These are phyloP conservation scores for Rutstroemia sp. DNA, from an alignment of 2,329 filamentous ascomycete genomes.

Conservation along the genomic window DNA sequence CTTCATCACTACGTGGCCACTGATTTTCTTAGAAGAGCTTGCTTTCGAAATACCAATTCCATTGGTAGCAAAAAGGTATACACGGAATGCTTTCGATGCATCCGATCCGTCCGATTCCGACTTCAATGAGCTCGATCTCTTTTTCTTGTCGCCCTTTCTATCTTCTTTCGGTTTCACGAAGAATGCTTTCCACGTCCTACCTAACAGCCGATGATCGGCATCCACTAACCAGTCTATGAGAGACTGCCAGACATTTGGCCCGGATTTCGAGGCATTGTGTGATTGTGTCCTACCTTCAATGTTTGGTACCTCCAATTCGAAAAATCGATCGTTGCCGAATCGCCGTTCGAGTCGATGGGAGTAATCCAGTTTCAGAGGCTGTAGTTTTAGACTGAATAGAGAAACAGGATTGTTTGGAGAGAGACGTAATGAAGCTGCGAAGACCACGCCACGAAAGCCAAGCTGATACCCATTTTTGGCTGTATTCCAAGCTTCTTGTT, in stretches of 20 bases:
- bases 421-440: slow-evolving; percentile 37
- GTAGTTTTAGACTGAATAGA: slow-evolving; percentile 40
- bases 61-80: slow-evolving; percentile 49
- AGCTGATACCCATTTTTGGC: slow-evolving; percentile 14
- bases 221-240: slow-evolving; percentile 36
- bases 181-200: slow-evolving; percentile 26
- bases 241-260: slow-evolving; percentile 28
- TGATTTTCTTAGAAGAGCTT: neutral
- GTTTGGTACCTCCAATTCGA: slow-evolving; percentile 47
- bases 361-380: slow-evolving; percentile 41
- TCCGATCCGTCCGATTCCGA: slow-evolving; percentile 31
- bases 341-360: slow-evolving; percentile 45
- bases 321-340: slow-evolving; percentile 51
- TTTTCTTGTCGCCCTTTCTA: slow-evolving; percentile 21
- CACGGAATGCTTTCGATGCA: slow-evolving; percentile 33
- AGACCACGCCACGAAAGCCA: slow-evolving; percentile 36
- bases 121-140: slow-evolving; percentile 33
- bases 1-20: slow-evolving; percentile 25
- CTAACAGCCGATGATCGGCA: slow-evolving; percentile 21
- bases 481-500: slow-evolving; percentile 37
- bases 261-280: slow-evolving; percentile 27
- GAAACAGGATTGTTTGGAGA: slow-evolving; percentile 31
- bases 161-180: slow-evolving; percentile 19
- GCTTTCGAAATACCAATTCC: slow-evolving; percentile 26
- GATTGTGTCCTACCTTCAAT: slow-evolving; percentile 27